phyloP scores from a whole-genome alignment of 129 eudicot species.

The Artemisia argyi region DNA sequence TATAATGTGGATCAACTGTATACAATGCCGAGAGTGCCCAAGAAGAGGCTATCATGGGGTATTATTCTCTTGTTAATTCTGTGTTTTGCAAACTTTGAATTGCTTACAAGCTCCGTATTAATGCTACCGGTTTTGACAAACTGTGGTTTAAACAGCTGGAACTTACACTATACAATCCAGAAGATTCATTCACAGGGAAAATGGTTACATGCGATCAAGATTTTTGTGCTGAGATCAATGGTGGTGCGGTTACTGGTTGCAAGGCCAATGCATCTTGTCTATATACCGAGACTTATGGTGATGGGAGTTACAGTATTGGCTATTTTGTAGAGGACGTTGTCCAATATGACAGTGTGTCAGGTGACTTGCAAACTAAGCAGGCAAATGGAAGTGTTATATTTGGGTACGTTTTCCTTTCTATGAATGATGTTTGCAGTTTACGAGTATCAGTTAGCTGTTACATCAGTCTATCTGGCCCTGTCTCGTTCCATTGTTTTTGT shows the following conservation, averaged over 20 bases:
- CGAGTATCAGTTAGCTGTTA: background rate
- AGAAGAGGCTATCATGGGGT: slow-evolving; percentile 48
- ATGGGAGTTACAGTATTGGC: slow-evolving; percentile 81
- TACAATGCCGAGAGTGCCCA: slow-evolving; percentile 49
- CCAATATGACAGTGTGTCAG: slow-evolving; percentile 85
- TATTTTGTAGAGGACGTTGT: slow-evolving; percentile 80
- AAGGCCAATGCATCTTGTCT: slow-evolving; percentile 58
- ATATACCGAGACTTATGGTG: slow-evolving; percentile 83
- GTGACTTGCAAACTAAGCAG: slow-evolving; percentile 75
- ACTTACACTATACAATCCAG: slow-evolving; percentile 71
- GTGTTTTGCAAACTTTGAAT: background rate
- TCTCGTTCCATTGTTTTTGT: background rate
- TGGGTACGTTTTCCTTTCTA: slow-evolving; percentile 51
- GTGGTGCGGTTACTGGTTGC: slow-evolving; percentile 60
- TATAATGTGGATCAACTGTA: slow-evolving; percentile 54
- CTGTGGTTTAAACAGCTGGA: slow-evolving; percentile 61
- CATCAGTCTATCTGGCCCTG: background rate
- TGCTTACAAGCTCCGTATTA: background rate
- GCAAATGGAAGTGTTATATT: slow-evolving; percentile 91
- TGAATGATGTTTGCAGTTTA: slow-evolving; percentile 1
- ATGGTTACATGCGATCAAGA: slow-evolving; percentile 57
- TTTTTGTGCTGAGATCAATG: slow-evolving; percentile 69
- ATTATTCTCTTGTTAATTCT: slow-evolving; percentile 17
- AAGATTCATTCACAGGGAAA: slow-evolving; percentile 66
- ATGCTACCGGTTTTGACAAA: slow-evolving; percentile 26